Conservation (phyloP, 2,329 filamentous ascomycete species). For the Chaetothyriales sp. region DNA sequence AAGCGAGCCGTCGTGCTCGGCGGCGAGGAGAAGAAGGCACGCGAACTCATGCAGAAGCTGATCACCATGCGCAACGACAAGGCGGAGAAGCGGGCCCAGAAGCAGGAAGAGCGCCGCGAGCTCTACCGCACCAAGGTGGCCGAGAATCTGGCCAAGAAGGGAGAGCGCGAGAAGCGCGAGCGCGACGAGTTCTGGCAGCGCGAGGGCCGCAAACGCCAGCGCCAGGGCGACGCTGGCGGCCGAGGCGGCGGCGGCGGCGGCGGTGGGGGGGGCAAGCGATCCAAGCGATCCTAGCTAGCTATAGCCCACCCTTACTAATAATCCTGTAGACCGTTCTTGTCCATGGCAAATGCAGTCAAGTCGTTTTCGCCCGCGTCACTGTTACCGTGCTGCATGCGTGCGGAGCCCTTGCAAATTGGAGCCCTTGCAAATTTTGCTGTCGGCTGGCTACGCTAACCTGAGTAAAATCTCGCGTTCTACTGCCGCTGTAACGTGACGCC, state of each 20-base stretch:
- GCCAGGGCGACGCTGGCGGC: constrained; percentile 38
- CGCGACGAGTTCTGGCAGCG: constrained; percentile 83
- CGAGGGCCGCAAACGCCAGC: constrained; percentile 69
- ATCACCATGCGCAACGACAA: constrained; percentile 84
- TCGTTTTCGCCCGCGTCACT: neutral
- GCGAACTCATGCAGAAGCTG: constrained; percentile 84
- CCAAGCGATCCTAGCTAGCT: neutral
- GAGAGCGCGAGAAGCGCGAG: constrained; percentile 76
- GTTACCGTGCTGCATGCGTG: neutral
- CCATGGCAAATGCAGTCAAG: neutral
- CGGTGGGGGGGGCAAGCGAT: constrained; percentile 4
- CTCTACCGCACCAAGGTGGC: constrained; percentile 72
- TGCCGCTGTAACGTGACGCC: neutral
- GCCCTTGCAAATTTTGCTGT: neutral
- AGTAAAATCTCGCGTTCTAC: neutral
- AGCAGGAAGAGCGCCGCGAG: constrained; percentile 76
- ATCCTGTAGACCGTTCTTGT: neutral
- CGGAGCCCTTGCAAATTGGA: neutral
- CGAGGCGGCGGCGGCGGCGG: constrained; percentile 35
- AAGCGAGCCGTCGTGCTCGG: constrained; percentile 82
- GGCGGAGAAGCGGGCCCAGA: constrained; percentile 62
- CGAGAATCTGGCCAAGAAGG: constrained; percentile 71
- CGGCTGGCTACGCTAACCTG: neutral
- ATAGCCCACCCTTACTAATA: neutral
- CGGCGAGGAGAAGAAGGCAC: constrained; percentile 76